These are phyloP conservation scores for Crucihimalaya himalaica DNA, from an alignment of 345 rosid genomes.

Conservation along the genomic window DNA sequence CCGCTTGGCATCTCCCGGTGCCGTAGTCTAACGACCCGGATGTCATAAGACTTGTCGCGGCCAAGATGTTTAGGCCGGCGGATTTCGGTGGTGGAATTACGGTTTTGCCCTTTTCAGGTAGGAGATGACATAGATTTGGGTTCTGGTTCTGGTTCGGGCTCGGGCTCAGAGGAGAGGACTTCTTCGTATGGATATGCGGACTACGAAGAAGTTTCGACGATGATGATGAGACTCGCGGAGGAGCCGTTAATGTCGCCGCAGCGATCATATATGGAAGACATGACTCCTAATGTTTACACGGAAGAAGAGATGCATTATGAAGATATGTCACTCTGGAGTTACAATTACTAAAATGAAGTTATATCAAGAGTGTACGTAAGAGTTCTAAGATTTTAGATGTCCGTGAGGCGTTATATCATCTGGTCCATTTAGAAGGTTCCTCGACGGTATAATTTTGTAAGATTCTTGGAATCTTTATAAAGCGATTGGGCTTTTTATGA, in stretches of 20 bases:
- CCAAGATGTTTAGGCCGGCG: conserved; percentile 51
- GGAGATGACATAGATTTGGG: conserved; percentile 16
- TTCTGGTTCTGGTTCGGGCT: neutral
- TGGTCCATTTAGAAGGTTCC: conserved; percentile 6
- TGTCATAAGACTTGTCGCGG: conserved; percentile 56
- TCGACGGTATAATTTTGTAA: conserved; percentile 10
- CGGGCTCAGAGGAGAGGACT: conserved; percentile 27
- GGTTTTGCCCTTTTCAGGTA: conserved; percentile 24
- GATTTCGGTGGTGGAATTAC: conserved; percentile 27
- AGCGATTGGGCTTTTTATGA: conserved; percentile 25
- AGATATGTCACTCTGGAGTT: conserved; percentile 48
- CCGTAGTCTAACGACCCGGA: conserved; percentile 50
- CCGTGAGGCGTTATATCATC: conserved; percentile 1
- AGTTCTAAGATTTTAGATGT: neutral
- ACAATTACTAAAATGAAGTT: neutral
- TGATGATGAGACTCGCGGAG: conserved; percentile 49
- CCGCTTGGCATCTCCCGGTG: conserved; percentile 57
- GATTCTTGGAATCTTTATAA: conserved; percentile 15
- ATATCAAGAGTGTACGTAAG: neutral
- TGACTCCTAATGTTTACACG: conserved; percentile 23
- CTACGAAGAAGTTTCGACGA: conserved; percentile 14
- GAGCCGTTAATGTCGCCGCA: conserved; percentile 76
- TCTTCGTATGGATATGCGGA: conserved; percentile 5
- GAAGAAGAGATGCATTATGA: conserved; percentile 33
- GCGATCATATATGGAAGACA: conserved; percentile 17